A percentile compares a stretch with the other conserved stretches of the same genome.
phyloP scores from a whole-genome alignment of 805 yeast species.

The Candida tibetensis region DNA sequence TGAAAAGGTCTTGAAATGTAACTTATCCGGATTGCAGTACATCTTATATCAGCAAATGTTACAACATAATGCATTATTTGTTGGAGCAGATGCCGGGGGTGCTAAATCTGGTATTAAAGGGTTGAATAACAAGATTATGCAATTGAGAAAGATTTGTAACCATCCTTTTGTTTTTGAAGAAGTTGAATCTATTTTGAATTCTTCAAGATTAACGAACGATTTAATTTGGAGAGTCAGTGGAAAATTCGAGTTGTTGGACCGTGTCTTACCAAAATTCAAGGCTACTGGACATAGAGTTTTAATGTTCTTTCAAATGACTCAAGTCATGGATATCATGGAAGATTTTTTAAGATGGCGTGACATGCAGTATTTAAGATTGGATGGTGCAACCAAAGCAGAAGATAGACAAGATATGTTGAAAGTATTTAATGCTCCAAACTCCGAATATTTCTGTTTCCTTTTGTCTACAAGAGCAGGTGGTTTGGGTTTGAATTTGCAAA shows the following conservation, averaged over 20 bases:
- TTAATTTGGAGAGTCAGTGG: slow-evolving; percentile 76
- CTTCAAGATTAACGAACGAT: slow-evolving; percentile 59
- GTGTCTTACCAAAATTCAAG: slow-evolving; percentile 72
- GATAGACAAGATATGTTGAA: slow-evolving; percentile 76
- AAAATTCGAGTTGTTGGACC: slow-evolving; percentile 74
- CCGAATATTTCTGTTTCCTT: slow-evolving; percentile 75
- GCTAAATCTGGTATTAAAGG: slow-evolving; percentile 71
- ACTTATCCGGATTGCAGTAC: slow-evolving; percentile 68
- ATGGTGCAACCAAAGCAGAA: slow-evolving; percentile 82
- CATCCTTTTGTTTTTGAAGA: slow-evolving; percentile 88
- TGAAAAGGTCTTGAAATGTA: slow-evolving; percentile 79
- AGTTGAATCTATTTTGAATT: slow-evolving; percentile 68
- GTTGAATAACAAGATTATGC: slow-evolving; percentile 80
- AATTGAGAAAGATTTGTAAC: slow-evolving; percentile 77
- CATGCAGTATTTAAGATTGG: slow-evolving; percentile 71
- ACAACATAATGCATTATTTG: slow-evolving; percentile 64
- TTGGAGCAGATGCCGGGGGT: slow-evolving; percentile 59
- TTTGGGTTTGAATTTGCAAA: slow-evolving; percentile 78
- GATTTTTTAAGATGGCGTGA: slow-evolving; percentile 67
- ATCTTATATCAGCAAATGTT: slow-evolving; percentile 75
- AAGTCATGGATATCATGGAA: slow-evolving; percentile 87
- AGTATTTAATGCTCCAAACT: slow-evolving; percentile 68
- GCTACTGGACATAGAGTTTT: slow-evolving; percentile 74
- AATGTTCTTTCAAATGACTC: slow-evolving; percentile 87
- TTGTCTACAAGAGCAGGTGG: slow-evolving; percentile 90